Percentiles rank a stretch among this genome's conserved stretches.
These are phyloP conservation scores for Ustilago bromivora DNA, from an alignment of 1,284 basidiomycete genomes.

Conservation along the genomic window DNA sequence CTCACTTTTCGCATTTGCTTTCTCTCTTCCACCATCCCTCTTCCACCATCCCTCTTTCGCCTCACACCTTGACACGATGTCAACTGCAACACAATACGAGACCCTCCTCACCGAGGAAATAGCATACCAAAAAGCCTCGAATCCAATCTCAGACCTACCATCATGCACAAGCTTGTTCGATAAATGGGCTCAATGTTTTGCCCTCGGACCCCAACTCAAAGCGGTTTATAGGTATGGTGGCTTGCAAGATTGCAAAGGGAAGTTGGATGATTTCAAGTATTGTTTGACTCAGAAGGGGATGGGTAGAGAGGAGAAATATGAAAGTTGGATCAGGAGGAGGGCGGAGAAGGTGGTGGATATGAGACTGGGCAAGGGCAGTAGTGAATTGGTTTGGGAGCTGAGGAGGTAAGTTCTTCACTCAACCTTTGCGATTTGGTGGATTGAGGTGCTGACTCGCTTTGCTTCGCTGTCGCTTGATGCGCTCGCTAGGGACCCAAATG, in stretches of 20 bases:
- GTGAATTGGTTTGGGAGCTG: conserved; percentile 93
- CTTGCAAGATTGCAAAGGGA: conserved; percentile 80
- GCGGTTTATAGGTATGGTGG: conserved; percentile 88
- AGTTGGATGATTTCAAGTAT: conserved; percentile 94
- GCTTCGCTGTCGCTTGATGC: not conserved
- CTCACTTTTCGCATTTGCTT: not conserved
- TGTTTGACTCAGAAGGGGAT: conserved; percentile 86
- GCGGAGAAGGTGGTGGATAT: conserved; percentile 89
- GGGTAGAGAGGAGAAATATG: conserved; percentile 80
- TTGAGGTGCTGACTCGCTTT: not conserved
- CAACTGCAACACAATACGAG: conserved; percentile 24
- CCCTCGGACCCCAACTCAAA: conserved; percentile 83
- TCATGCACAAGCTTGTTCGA: conserved; percentile 65
- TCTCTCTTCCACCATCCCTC: not conserved
- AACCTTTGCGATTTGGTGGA: conserved; percentile 70
- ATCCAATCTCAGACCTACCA: conserved; percentile 56
- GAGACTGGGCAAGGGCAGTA: conserved; percentile 77
- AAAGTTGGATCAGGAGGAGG: conserved; percentile 84
- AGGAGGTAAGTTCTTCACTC: conserved; percentile 70
- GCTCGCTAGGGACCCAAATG: conserved; percentile 22
- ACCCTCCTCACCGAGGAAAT: conserved; percentile 52
- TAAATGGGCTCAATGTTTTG: conserved; percentile 66
- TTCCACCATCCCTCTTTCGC: not conserved
- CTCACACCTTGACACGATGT: not conserved
- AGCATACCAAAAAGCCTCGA: conserved; percentile 57